Conservation (phyloP, 345 rosid species). For the Salix caprea region DNA sequence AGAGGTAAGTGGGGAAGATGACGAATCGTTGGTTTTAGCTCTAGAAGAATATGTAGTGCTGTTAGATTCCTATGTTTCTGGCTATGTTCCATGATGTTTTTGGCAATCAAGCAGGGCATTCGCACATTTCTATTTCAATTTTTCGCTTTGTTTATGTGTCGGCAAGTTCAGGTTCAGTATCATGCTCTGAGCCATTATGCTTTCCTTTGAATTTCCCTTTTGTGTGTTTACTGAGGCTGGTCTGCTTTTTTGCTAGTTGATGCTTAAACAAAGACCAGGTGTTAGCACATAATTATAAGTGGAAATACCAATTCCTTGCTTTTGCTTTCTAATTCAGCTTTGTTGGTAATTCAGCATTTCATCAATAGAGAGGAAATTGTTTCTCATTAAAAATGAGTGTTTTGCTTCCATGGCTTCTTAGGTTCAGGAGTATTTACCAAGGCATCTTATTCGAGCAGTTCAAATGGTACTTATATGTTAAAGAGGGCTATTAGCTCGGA, state of each 20-base stretch:
- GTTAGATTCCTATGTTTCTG: neutral
- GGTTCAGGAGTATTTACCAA: constrained; percentile 28
- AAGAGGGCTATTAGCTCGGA: constrained; percentile 32
- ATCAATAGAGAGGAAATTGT: neutral
- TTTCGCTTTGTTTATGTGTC: neutral
- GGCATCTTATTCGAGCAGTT: constrained; percentile 37
- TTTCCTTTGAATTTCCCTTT: neutral
- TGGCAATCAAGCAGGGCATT: constrained; percentile 3
- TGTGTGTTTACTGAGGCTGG: neutral
- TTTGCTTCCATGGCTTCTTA: neutral
- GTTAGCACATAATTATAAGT: too few relatives aligned
- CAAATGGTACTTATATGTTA: constrained; percentile 28
- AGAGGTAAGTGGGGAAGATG: constrained; percentile 18
- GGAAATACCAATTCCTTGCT: neutral
- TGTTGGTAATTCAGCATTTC: neutral
- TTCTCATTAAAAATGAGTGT: neutral
- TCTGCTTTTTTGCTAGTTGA: neutral
- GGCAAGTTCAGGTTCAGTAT: neutral
- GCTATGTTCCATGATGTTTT: neutral
- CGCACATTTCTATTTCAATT: neutral
- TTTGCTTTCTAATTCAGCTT: neutral
- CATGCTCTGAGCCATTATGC: neutral
- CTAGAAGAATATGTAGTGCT: neutral
- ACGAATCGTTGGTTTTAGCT: neutral
- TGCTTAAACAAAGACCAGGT: too few relatives aligned